Percentiles rank a stretch among this genome's conserved stretches.
Conservation (phyloP, 2,329 filamentous ascomycete genomes). For the Scytalidium lignicola region DNA sequence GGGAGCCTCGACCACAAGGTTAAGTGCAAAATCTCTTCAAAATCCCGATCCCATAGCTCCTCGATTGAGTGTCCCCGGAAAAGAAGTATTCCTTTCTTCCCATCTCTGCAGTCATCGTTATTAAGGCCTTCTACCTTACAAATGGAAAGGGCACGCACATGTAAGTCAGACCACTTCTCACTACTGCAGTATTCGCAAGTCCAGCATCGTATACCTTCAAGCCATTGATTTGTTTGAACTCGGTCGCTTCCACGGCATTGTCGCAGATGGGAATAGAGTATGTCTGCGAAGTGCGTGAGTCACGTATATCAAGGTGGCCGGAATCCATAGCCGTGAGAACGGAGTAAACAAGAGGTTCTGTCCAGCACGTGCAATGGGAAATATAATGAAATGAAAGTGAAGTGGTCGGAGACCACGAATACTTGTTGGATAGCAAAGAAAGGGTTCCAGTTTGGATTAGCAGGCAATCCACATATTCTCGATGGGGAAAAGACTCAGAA, state of each 20-base stretch:
- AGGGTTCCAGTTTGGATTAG: too few relatives aligned
- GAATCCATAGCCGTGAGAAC: too few relatives aligned
- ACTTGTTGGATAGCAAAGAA: too few relatives aligned
- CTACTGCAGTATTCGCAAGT: constrained; percentile 24
- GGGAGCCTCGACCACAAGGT: constrained; percentile 35
- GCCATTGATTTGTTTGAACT: constrained; percentile 26
- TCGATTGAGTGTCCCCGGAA: constrained; percentile 29
- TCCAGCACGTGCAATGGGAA: too few relatives aligned
- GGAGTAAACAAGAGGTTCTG: too few relatives aligned
- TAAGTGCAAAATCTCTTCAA: constrained; percentile 27
- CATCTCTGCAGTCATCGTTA: constrained; percentile 19
- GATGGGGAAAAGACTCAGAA: too few relatives aligned
- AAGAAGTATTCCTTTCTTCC: constrained; percentile 28
- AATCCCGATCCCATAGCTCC: constrained; percentile 14
- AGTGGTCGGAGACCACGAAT: too few relatives aligned
- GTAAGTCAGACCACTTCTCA: constrained; percentile 25
- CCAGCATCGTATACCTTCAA: constrained; percentile 26
- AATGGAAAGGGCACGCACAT: constrained; percentile 11
- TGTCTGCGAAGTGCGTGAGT: not conserved
- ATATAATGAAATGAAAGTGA: too few relatives aligned
- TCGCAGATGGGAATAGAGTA: constrained; percentile 28
- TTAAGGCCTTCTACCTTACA: not conserved
- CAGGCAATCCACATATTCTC: too few relatives aligned
- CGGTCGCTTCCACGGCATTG: constrained; percentile 27
- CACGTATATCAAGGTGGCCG: too few relatives aligned